Evolutionary conservation across 768 basidiomycete genomes (phyloP), one percentile per base, ranked within the genome.

Genomic region (Naganishia vaughanmartiniae): DNA sequence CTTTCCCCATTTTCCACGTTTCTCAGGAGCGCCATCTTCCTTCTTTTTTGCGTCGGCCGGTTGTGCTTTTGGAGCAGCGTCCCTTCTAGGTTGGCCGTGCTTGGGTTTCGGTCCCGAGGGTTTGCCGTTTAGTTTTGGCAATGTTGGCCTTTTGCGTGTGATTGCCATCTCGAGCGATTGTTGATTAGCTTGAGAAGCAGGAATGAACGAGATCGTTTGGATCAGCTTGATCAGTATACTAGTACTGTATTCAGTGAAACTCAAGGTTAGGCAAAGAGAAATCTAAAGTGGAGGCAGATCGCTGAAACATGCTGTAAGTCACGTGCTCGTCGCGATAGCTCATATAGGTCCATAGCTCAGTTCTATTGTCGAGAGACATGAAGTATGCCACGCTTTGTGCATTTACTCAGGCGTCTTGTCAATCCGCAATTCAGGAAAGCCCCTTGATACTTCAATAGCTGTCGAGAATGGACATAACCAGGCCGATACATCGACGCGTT

Each of bases 261-360:
- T 28, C 56, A 21, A n/a, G 26, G 33, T 39, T 26, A 4, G 12
- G 10, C 21, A 33, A 2, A 26, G 58, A 60, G 58, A 60, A 60
- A 60, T 60, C 58, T 60, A 5, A 60, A 26, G 58, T 60, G 58
- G 58, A 60, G 58, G 58, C 58, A 39, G 19, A 31, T 17, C 19
- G 33, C 58, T 60, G 58, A 60, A 60, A 60, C 58, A 60, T 60
- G n/a, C n/a, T n/a, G n/a, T n/a, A 11, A n/a, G 58, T 60, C 58
- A 60, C 58, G 58, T 60, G 58, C 58, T 4, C 24, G 30, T 26
- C 54, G 5, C 10, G 24, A n/a, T 28, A 19, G 46, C 15, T 46
- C 21, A 15, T 9, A 15, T 42, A 42, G 39, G 7, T 15, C 7
- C 46, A 46, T 46, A 7, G 36, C 12, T 12, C 12, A 12, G 36